These are phyloP conservation scores for Cladosporium sp. DNA, from an alignment of 2,329 filamentous ascomycete species.

Conservation along the genomic window DNA sequence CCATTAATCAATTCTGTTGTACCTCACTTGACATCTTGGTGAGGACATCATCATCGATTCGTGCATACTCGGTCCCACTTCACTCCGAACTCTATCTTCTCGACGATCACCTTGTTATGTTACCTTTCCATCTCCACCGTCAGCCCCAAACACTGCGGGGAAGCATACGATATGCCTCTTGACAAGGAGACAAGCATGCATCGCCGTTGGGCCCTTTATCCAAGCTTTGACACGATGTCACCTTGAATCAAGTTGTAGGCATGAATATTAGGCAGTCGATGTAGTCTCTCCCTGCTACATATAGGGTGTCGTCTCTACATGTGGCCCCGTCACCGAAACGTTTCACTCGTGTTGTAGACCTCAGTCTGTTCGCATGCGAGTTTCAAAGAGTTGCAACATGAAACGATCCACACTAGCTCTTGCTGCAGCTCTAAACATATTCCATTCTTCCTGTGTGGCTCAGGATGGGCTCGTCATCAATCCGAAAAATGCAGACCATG, in stretches of 20 bases:
- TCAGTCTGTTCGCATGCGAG: no score
- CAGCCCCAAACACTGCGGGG: neutral
- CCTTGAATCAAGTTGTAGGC: neutral
- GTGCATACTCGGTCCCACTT: neutral
- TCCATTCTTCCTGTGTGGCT: conserved; percentile 1
- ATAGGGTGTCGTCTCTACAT: no score
- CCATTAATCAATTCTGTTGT: no score
- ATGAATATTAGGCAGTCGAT: no score
- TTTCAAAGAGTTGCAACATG: no score
- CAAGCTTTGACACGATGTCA: conserved; percentile 12
- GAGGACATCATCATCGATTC: neutral
- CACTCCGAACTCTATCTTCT: neutral
- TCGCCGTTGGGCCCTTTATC: neutral
- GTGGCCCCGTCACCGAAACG: no score
- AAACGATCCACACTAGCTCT: no score
- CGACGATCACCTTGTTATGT: no score
- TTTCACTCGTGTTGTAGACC: no score
- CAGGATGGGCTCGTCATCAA: conserved; percentile 28
- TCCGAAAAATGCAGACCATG: conserved; percentile 25
- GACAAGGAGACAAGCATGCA: neutral
- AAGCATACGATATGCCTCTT: neutral
- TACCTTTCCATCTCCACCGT: neutral
- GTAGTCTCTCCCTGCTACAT: no score
- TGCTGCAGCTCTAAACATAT: no score
- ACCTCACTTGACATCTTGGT: no score